Evolutionary conservation across 805 yeast species (phyloP).

Genomic region (Ogataea populi-albae): DNA sequence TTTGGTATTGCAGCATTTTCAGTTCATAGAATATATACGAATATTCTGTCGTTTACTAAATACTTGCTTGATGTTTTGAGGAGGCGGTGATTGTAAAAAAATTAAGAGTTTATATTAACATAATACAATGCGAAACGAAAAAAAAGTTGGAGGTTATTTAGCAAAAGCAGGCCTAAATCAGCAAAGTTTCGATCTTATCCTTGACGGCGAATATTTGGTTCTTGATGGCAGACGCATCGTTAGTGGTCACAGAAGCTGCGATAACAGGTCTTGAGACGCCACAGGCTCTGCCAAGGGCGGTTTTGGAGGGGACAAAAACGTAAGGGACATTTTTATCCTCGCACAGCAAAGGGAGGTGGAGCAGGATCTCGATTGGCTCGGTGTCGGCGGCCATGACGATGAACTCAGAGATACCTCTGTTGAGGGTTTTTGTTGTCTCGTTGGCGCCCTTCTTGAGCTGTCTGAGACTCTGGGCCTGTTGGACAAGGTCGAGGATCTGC

Average conservation of each 20-base stretch:
- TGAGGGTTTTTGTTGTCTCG: constrained; percentile 98
- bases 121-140: too few species aligned
- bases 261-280: constrained; percentile 99
- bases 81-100: too few species aligned
- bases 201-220: constrained; percentile 95
- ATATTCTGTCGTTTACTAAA: too few species aligned
- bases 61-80: too few species aligned
- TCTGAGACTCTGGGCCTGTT: constrained; percentile 96
- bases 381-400: constrained; percentile 99
- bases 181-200: constrained; percentile 98
- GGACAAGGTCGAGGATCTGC: constrained; percentile 96
- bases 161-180: too few species aligned
- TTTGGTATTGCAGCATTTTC: too few species aligned
- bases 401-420: constrained; percentile 99
- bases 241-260: constrained; percentile 97
- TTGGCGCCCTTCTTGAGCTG: constrained; percentile 99
- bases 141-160: too few species aligned
- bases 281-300: constrained; percentile 99
- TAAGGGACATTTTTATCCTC: constrained; percentile 99
- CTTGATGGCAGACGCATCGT: constrained; percentile 97
- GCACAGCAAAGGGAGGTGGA: constrained; percentile 95
- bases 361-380: constrained; percentile 96
- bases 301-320: constrained; percentile 97
- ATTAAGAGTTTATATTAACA: too few species aligned
- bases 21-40: too few species aligned